Evolutionary conservation across 2,329 filamentous ascomycete genomes (phyloP).

Genomic region (Clarireedia paspali): DNA sequence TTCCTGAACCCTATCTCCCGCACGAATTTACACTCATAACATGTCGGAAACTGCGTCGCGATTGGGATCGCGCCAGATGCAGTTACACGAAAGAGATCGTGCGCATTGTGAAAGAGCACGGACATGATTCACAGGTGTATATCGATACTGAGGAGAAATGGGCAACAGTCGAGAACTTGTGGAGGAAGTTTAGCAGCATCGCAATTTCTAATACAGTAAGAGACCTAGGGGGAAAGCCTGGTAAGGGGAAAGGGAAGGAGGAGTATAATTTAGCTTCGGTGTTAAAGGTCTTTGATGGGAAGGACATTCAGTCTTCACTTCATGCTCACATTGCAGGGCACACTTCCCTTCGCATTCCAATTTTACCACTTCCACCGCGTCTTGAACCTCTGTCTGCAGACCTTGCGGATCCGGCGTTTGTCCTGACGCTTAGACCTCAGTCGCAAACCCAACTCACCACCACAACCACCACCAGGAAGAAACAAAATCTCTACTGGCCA

Average conservation of each 20-base stretch:
- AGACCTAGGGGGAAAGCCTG: not conserved
- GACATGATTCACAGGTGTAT: not conserved
- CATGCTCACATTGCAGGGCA: too few relatives aligned
- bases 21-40: not conserved
- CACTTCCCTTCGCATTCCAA: too few relatives aligned
- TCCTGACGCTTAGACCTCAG: not conserved
- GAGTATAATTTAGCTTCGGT: not conserved
- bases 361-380: too few relatives aligned
- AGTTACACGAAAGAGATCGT: not conserved
- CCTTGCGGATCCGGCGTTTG: too few relatives aligned
- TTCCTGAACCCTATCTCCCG: not conserved
- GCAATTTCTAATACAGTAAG: not conserved
- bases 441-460: not conserved
- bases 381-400: too few relatives aligned
- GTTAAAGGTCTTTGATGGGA: not conserved
- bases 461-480: not conserved
- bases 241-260: not conserved
- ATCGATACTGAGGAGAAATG: not conserved
- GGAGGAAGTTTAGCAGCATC: not conserved
- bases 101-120: not conserved
- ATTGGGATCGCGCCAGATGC: slow-evolving; percentile 1
- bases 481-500: not conserved
- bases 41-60: not conserved
- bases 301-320: not conserved
- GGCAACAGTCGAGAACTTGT: not conserved